Conservation (phyloP, 352 stramenopile genomes). For the Phytophthora pinifolia region DNA sequence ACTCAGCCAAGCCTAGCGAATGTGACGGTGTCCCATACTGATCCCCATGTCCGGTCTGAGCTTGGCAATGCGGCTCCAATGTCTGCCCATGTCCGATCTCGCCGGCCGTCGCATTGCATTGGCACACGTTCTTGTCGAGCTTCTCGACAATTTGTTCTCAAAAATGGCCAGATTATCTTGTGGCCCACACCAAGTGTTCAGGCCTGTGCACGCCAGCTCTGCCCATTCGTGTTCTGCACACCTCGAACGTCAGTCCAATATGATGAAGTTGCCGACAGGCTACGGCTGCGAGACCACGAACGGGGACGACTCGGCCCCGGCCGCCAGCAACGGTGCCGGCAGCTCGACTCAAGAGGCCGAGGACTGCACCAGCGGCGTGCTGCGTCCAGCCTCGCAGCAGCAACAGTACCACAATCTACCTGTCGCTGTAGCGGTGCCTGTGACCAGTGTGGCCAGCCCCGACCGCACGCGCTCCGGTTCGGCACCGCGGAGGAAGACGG, state of each 20-base stretch:
- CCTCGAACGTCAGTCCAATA: conserved; percentile 5
- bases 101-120: too few relatives aligned
- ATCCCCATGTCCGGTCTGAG: conserved; percentile 2
- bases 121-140: too few relatives aligned
- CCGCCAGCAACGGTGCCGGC: background rate
- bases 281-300: conserved; percentile 38
- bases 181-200: conserved; percentile 1
- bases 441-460: conserved; percentile 28
- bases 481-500: conserved; percentile 46
- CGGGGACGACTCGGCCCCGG: conserved; percentile 15
- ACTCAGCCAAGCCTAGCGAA: background rate
- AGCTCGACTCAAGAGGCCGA: conserved; percentile 15
- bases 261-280: conserved; percentile 43
- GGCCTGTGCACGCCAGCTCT: background rate
- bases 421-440: conserved; percentile 53
- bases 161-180: too few relatives aligned
- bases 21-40: background rate
- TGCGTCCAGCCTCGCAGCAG: conserved; percentile 23
- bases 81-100: conserved; percentile 21
- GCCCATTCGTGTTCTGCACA: conserved; percentile 25
- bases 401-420: conserved; percentile 59
- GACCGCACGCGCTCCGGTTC: conserved; percentile 29
- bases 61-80: background rate
- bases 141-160: too few relatives aligned
- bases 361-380: conserved; percentile 21